Conservation (phyloP, 1,139 yeast species). For the Blastobotrys arbuscula region DNA sequence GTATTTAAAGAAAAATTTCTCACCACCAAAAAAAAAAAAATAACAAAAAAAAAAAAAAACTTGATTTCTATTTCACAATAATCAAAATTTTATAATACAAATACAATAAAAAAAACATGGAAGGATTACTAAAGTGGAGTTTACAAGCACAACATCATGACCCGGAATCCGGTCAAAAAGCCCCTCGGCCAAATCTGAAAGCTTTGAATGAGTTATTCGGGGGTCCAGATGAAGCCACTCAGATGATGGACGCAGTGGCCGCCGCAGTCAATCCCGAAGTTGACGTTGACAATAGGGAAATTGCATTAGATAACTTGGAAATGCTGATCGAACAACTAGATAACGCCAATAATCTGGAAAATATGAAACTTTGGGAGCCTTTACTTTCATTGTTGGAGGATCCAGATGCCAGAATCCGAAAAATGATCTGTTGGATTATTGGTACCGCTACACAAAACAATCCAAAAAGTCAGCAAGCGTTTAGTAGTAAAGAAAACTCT, state of each 20-base stretch:
- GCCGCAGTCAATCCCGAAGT: constrained; percentile 63
- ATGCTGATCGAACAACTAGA: constrained; percentile 92
- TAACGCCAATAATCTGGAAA: constrained; percentile 89
- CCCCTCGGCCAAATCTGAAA: constrained; percentile 52
- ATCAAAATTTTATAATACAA: background rate
- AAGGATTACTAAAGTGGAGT: constrained; percentile 87
- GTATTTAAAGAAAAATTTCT: too few relatives aligned
- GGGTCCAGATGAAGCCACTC: constrained; percentile 55
- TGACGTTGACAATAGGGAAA: constrained; percentile 52
- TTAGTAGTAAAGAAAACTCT: constrained; percentile 17
- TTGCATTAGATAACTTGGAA: constrained; percentile 87
- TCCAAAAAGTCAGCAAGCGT: constrained; percentile 35
- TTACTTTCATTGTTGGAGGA: constrained; percentile 48
- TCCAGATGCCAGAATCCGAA: constrained; percentile 43
- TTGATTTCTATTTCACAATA: background rate
- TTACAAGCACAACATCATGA: constrained; percentile 40
- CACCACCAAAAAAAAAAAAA: too few relatives aligned
- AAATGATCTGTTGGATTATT: constrained; percentile 63
- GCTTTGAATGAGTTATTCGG: constrained; percentile 60
- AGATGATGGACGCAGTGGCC: constrained; percentile 63
- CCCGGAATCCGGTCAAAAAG: constrained; percentile 23
- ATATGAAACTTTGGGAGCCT: constrained; percentile 73
- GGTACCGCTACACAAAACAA: constrained; percentile 95
- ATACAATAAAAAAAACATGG: constrained; percentile 48
- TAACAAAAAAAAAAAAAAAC: background rate